phyloP scores from a whole-genome alignment of 192 early-diverging fungal species.

The Coemansia sp. region DNA sequence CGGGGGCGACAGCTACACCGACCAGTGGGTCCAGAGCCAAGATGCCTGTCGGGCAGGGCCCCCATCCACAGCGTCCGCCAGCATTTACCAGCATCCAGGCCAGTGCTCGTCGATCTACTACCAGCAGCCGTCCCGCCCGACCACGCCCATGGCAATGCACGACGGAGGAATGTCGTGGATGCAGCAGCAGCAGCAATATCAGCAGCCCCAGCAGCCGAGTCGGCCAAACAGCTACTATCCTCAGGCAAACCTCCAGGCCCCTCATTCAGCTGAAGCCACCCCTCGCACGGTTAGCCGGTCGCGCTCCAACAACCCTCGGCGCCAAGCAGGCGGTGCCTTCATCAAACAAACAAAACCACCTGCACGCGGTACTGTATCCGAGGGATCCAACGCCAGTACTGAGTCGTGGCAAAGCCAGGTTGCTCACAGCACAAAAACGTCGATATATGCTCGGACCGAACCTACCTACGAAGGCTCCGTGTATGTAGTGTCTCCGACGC shows the following conservation, averaged over 20 bases:
- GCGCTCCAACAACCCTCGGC: conserved; percentile 1
- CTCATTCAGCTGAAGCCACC: neutral
- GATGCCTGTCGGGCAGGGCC: neutral
- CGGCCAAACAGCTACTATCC: conserved; percentile 10
- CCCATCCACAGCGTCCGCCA: neutral
- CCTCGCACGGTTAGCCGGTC: neutral
- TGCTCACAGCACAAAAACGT: conserved; percentile 12
- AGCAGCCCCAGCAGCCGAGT: neutral
- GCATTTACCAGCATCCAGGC: neutral
- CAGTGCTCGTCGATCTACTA: neutral
- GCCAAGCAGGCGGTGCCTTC: conserved; percentile 24
- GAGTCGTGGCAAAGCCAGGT: conserved; percentile 45
- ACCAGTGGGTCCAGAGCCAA: conserved; percentile 21
- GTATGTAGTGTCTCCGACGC: conserved; percentile 9
- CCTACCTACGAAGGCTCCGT: conserved; percentile 24
- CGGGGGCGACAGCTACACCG: conserved; percentile 9
- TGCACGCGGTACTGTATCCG: conserved; percentile 7
- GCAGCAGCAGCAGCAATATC: conserved; percentile 3
- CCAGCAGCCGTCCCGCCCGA: conserved; percentile 6
- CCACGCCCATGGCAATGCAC: neutral
- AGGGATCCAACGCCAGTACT: conserved; percentile 13
- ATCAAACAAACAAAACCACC: conserved; percentile 9
- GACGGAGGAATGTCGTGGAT: conserved; percentile 4
- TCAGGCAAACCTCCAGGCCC: neutral
- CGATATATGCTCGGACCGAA: conserved; percentile 31